Percentiles rank a stretch among this genome's conserved stretches.
Evolutionary conservation across 2,329 filamentous ascomycete species (phyloP).

Genomic region (Cryphonectria carpinicola): DNA sequence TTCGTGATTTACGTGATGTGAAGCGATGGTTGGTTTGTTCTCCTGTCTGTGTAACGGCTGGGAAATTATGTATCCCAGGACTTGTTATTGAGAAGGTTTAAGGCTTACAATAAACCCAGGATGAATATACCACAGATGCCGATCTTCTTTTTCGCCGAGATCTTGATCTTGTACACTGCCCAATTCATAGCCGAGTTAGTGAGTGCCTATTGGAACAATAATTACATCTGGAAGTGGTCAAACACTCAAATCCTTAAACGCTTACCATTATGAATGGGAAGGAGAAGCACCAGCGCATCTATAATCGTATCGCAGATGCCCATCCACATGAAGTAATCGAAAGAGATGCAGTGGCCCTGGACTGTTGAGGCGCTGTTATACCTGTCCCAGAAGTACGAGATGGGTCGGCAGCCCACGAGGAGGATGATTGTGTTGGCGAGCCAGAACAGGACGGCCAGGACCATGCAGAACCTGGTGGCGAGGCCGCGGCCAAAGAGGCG

Average conservation of each 20-base stretch:
- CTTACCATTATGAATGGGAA: neutral
- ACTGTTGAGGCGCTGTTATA: neutral
- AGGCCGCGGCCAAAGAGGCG: neutral
- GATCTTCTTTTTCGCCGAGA: constrained; percentile 4
- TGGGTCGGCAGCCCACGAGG: neutral
- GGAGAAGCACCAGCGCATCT: neutral
- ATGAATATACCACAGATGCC: constrained; percentile 6
- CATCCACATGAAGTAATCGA: neutral
- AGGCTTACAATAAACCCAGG: constrained; percentile 8
- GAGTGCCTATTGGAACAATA: neutral
- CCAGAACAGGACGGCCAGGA: neutral
- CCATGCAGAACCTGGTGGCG: neutral
- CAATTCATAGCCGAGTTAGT: neutral
- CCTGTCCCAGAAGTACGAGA: constrained; percentile 2
- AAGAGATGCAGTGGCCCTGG: neutral
- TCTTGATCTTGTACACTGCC: neutral
- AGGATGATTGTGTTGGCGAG: neutral
- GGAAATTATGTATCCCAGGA: no score
- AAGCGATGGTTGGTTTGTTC: no score
- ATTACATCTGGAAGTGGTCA: neutral
- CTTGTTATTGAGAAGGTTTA: neutral
- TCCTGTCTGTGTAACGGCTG: neutral
- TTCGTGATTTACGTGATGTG: no score
- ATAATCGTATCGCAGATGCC: neutral
- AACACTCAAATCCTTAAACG: neutral